Conservation (phyloP, 805 yeast genomes). For the Kodamaea kakaduensis region DNA sequence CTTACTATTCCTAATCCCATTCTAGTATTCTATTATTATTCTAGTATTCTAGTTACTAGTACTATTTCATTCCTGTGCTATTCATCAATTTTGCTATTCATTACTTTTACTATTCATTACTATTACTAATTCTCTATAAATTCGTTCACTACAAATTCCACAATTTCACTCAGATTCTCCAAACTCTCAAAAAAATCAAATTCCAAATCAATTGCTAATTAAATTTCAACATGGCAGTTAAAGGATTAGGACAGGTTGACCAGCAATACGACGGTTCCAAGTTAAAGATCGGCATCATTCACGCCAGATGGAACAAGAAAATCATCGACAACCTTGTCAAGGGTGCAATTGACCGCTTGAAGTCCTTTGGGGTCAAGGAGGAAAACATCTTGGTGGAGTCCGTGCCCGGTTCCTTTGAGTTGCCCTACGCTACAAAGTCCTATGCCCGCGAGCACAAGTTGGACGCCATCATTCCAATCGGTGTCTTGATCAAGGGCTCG, state of each 20-base stretch:
- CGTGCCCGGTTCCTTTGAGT: constrained; percentile 93
- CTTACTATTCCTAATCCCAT: no score
- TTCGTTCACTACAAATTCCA: no score
- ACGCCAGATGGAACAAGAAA: constrained; percentile 89
- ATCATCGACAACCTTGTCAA: constrained; percentile 75
- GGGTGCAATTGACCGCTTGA: constrained; percentile 66
- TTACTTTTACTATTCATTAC: no score
- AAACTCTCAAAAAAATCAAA: no score
- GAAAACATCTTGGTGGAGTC: constrained; percentile 76
- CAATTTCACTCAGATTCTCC: no score
- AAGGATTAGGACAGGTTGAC: constrained; percentile 76
- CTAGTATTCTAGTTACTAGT: no score
- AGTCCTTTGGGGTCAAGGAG: constrained; percentile 63
- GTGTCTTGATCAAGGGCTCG: constrained; percentile 91
- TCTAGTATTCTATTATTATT: no score
- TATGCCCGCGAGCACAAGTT: constrained; percentile 47
- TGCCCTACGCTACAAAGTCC: constrained; percentile 74
- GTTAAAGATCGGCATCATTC: constrained; percentile 79
- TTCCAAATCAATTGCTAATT: no score
- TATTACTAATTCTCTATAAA: no score
- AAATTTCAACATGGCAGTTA: constrained; percentile 73
- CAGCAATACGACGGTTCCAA: constrained; percentile 63
- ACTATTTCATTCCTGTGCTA: no score
- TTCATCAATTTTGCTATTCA: no score
- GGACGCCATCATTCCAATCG: constrained; percentile 91